Conservation (phyloP, 1,284 basidiomycete species). For the Fomitopsis palustris region DNA sequence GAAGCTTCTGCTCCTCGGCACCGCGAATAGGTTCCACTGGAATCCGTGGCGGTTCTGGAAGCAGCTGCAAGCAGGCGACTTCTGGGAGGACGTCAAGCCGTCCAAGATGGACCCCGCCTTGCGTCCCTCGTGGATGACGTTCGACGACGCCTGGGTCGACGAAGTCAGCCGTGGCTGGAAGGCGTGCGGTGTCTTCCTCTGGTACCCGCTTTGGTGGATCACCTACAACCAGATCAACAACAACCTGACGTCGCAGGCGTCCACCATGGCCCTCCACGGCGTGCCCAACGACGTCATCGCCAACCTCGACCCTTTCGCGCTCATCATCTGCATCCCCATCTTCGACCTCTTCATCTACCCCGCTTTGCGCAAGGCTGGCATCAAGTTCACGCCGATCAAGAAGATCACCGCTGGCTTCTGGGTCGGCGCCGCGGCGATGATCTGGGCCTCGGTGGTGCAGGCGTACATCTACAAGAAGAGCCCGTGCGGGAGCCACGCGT, state of each 20-base stretch:
- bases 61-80: constrained; percentile 57
- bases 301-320: constrained; percentile 75
- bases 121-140: constrained; percentile 66
- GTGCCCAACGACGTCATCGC: constrained; percentile 81
- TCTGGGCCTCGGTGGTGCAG: constrained; percentile 68
- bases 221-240: constrained; percentile 75
- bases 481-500: constrained; percentile 56
- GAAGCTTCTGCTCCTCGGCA: constrained; percentile 47
- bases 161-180: constrained; percentile 81
- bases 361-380: constrained; percentile 50
- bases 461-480: constrained; percentile 75
- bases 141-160: constrained; percentile 81
- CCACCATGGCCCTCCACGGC: constrained; percentile 68
- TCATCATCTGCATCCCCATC: constrained; percentile 73
- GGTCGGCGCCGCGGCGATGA: constrained; percentile 55
- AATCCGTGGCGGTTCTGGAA: constrained; percentile 48
- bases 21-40: constrained; percentile 50
- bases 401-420: constrained; percentile 77
- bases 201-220: constrained; percentile 74
- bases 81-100: constrained; percentile 82
- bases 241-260: constrained; percentile 80
- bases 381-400: constrained; percentile 72
- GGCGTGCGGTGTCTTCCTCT: constrained; percentile 81
- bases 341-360: constrained; percentile 73
- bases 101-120: constrained; percentile 40